These are phyloP conservation scores for Gardenia jasminoides DNA, from an alignment of 257 asterid species.

Conservation along the genomic window DNA sequence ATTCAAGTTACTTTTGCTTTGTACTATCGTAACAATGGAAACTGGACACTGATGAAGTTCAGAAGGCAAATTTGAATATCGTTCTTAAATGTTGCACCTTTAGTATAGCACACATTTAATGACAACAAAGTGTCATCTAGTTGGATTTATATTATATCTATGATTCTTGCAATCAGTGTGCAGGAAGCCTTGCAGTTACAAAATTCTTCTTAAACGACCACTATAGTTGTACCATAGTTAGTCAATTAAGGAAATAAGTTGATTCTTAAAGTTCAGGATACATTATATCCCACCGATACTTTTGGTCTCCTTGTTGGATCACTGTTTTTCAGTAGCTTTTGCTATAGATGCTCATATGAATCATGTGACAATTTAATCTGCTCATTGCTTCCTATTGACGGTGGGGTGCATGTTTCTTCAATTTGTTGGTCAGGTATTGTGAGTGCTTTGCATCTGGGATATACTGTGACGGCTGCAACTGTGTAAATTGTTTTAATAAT, in stretches of 20 bases:
- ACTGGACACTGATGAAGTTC: background rate
- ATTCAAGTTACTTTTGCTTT: background rate
- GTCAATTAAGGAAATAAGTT: background rate
- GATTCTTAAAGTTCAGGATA: background rate
- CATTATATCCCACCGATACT: background rate
- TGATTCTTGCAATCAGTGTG: background rate
- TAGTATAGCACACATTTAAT: background rate
- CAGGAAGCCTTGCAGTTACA: background rate
- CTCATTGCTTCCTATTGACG: background rate
- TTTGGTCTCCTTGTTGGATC: background rate
- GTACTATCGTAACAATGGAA: background rate
- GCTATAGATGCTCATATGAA: background rate
- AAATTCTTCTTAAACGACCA: background rate
- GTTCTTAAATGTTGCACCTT: background rate
- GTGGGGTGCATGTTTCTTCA: constrained; percentile 8
- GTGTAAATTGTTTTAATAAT: constrained; percentile 84
- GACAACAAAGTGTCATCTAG: background rate
- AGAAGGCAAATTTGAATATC: background rate
- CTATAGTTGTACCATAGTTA: background rate
- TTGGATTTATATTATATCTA: background rate
- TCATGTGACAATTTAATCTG: background rate
- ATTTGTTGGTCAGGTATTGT: constrained; percentile 69
- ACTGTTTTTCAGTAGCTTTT: background rate
- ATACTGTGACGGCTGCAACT: constrained; percentile 93
- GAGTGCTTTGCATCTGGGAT: constrained; percentile 97